Evolutionary conservation across 768 basidiomycete species (phyloP), one percentile per base, ranked within the genome.

Genomic region (Leccinum imitatum): DNA sequence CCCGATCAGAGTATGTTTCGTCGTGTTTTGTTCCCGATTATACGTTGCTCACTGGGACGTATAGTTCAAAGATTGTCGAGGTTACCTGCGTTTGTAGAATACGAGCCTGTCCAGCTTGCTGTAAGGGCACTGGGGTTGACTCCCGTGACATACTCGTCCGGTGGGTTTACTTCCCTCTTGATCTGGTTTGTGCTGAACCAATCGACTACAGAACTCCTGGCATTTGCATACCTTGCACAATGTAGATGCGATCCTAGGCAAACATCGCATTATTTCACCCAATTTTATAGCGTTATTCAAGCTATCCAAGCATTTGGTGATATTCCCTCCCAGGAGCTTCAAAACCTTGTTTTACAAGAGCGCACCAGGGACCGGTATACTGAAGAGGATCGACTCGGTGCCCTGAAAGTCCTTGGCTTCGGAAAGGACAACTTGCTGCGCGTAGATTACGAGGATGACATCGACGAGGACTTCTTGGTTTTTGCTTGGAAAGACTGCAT

Each of bases 171-270:
- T 21, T 19, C 1, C 19, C 0, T n/a, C 10, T 30, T 30, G 53
- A 7, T 41, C 14, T 31, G 37, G 50, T 46, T 37, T 25, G 15
- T 47, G 35, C 47, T 62, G 39, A 67, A 51, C 52, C 54, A 37
- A 61, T 14, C 15, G 13, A 37, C 41, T 15, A 27, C 64, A 93
- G 91, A 89, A 23, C 76, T 91, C 13, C 79, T 94, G 56, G 77
- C 77, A n/a, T 93, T 91, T 69, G 90, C 86, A 1, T 94, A 93
- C 67, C 73, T 87, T 57, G 87, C 90, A 0, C 90, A 93, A 71
- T 89, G 85, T 68, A 87, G 90, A 60, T 94, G 92, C 71, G 86
- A 93, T 66, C 90, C 90, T 31, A 76, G 73, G 3, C 74, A 79
- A 39, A 92, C 90, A 0, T 63, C 84, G 4, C 69, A 75, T 14